A percentile compares a stretch with the other conserved stretches of the same genome.
These are phyloP conservation scores for Lepidium campestre DNA, from an alignment of 441 rosid species.

Conservation along the genomic window DNA sequence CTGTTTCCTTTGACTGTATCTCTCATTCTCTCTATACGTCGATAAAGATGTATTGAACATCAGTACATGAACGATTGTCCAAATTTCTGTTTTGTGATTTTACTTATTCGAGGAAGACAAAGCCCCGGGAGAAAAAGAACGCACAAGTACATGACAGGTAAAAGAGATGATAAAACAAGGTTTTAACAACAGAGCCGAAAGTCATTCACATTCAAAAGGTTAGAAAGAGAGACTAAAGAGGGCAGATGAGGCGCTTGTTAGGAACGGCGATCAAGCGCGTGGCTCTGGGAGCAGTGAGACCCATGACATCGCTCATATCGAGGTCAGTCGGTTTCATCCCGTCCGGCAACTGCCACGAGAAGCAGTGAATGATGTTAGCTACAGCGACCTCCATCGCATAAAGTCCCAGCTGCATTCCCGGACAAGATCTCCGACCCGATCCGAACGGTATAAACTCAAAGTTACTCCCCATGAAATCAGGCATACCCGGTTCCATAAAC, in stretches of 20 bases:
- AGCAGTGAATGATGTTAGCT: conserved; percentile 69
- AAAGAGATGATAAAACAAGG: not conserved
- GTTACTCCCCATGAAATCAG: conserved; percentile 76
- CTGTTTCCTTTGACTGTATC: not conserved
- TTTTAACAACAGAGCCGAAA: not conserved
- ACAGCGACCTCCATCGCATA: conserved; percentile 70
- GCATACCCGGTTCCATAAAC: conserved; percentile 52
- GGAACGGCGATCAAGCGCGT: conserved; percentile 68
- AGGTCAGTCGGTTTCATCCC: conserved; percentile 86
- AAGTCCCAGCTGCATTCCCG: conserved; percentile 92
- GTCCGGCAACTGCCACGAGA: conserved; percentile 81
- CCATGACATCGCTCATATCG: conserved; percentile 74
- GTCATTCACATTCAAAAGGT: not conserved
- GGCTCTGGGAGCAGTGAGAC: conserved; percentile 88
- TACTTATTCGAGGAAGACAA: not conserved
- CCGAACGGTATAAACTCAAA: conserved; percentile 95
- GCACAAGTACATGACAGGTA: not conserved
- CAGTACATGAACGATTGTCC: not conserved
- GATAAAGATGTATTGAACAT: not conserved
- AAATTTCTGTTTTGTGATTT: not conserved
- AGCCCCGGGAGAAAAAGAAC: not conserved
- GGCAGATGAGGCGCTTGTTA: conserved; percentile 41
- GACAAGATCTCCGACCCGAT: conserved; percentile 93
- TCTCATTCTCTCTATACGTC: not conserved
- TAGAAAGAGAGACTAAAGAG: conserved; percentile 3